phyloP scores from a whole-genome alignment of 371 early-diverging fungal species.

The Actinomucor elegans region DNA sequence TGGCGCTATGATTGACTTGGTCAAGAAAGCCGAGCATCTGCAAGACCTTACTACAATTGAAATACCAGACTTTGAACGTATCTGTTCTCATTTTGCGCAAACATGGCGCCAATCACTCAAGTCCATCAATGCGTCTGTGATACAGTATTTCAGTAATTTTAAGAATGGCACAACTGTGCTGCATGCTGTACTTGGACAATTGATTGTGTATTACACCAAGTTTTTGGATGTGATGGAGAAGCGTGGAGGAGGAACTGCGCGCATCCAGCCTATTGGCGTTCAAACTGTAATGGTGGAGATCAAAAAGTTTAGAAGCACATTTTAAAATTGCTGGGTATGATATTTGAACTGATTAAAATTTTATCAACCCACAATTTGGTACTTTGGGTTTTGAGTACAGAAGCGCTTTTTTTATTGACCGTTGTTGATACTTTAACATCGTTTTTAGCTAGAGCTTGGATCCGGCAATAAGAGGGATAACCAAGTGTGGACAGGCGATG shows the following conservation, averaged over 20 bases:
- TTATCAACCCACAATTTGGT: constrained; percentile 4
- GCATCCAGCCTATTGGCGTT: constrained; percentile 81
- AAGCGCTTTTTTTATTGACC: background rate
- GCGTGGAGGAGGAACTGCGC: constrained; percentile 40
- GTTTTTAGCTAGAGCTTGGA: constrained; percentile 31
- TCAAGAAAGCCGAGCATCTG: constrained; percentile 62
- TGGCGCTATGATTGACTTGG: constrained; percentile 74
- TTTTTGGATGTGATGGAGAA: constrained; percentile 79
- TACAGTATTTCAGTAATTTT: constrained; percentile 90
- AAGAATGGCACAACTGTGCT: constrained; percentile 87
- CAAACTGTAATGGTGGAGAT: constrained; percentile 93
- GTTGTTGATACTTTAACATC: constrained; percentile 10
- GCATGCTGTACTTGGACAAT: constrained; percentile 82
- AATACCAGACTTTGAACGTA: constrained; percentile 54
- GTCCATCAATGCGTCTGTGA: constrained; percentile 77
- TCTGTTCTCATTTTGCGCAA: constrained; percentile 73
- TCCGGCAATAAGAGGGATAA: constrained; percentile 22
- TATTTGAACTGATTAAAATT: background rate
- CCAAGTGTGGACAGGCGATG: constrained; percentile 31
- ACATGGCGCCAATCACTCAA: constrained; percentile 78
- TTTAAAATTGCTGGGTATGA: too few species aligned
- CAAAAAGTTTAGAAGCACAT: constrained; percentile 80
- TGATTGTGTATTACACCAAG: constrained; percentile 86
- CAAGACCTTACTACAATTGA: constrained; percentile 2
- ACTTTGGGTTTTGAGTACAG: background rate